Percentiles rank a stretch among this genome's conserved stretches.
phyloP scores from a whole-genome alignment of 2,329 filamentous ascomycete genomes.

The Lachnum nothofagi region DNA sequence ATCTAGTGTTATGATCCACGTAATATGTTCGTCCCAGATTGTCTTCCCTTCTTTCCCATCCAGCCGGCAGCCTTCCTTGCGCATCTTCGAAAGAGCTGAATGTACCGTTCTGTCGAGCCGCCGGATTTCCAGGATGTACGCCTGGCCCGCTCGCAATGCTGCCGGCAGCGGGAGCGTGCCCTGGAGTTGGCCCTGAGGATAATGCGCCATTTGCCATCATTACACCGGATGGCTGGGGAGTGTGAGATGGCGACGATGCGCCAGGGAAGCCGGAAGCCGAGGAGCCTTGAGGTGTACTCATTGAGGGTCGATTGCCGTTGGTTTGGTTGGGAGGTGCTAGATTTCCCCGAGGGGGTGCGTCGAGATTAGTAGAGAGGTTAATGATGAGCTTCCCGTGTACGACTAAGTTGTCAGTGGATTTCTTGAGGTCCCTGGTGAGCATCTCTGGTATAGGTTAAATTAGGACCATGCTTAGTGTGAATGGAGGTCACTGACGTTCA shows the following conservation, averaged over 20 bases:
- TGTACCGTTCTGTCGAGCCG: slow-evolving; percentile 38
- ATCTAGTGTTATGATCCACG: slow-evolving; percentile 94
- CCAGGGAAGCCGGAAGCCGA: slow-evolving; percentile 23
- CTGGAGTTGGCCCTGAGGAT: slow-evolving; percentile 30
- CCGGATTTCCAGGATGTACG: slow-evolving; percentile 16
- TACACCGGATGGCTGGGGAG: slow-evolving; percentile 24
- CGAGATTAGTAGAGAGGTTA: slow-evolving; percentile 88
- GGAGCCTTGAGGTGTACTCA: slow-evolving; percentile 32
- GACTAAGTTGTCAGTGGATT: slow-evolving; percentile 95
- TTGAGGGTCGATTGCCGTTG: slow-evolving; percentile 29
- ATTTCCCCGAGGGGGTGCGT: slow-evolving; percentile 56
- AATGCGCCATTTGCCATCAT: slow-evolving; percentile 30
- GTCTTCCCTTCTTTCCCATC: slow-evolving; percentile 95
- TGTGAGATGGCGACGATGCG: slow-evolving; percentile 36
- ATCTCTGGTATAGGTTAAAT: slow-evolving; percentile 59
- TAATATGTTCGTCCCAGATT: slow-evolving; percentile 95
- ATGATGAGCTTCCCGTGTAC: slow-evolving; percentile 97
- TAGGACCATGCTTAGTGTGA: slow-evolving; percentile 5
- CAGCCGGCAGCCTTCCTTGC: slow-evolving; percentile 85
- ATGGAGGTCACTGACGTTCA: slow-evolving; percentile 64
- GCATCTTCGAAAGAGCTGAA: slow-evolving; percentile 94
- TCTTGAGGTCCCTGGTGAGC: slow-evolving; percentile 95
- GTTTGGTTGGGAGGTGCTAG: slow-evolving; percentile 23
- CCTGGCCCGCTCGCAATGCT: slow-evolving; percentile 24
- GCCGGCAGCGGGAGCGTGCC: slow-evolving; percentile 32